Evolutionary conservation across 176 grass and related monocot species (phyloP).

Genomic region (Bromus sterilis): DNA sequence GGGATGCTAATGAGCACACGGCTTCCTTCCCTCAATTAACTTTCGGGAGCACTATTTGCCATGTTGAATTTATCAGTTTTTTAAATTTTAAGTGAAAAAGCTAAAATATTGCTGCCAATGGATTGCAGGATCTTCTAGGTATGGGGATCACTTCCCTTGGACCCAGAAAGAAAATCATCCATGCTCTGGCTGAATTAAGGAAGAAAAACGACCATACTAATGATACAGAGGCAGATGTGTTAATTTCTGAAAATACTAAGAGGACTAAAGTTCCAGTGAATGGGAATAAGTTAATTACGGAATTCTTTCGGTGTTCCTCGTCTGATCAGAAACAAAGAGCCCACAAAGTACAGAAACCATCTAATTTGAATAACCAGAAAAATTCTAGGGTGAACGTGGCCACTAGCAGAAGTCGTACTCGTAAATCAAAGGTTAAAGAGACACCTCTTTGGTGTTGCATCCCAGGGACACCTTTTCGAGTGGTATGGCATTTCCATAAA

Average conservation of each 20-base stretch:
- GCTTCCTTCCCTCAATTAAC: neutral
- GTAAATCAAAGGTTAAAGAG: constrained; percentile 61
- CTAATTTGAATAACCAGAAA: constrained; percentile 30
- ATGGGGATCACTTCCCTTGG: constrained; percentile 81
- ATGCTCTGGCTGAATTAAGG: constrained; percentile 53
- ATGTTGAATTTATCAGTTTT: neutral
- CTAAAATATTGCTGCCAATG: constrained; percentile 20
- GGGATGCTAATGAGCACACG: neutral
- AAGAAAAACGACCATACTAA: constrained; percentile 46
- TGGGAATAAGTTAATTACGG: constrained; percentile 89
- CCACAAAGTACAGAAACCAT: constrained; percentile 21
- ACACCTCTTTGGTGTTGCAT: constrained; percentile 77
- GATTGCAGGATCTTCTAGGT: constrained; percentile 74
- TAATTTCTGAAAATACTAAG: constrained; percentile 36
- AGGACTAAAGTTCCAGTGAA: constrained; percentile 31
- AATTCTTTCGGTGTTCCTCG: constrained; percentile 66
- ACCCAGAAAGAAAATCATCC: constrained; percentile 79
- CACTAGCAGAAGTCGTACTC: constrained; percentile 18
- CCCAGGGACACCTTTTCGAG: constrained; percentile 88
- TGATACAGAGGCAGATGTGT: constrained; percentile 23
- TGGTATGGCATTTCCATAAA: constrained; percentile 50
- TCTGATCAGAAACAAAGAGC: constrained; percentile 33
- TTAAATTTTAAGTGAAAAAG: neutral
- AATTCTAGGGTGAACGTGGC: constrained; percentile 29
- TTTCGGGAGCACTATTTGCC: neutral